Percentiles rank a stretch among this genome's conserved stretches.
phyloP scores from a whole-genome alignment of 2,329 filamentous ascomycete genomes.

The Pseudogymnoascus sp. region DNA sequence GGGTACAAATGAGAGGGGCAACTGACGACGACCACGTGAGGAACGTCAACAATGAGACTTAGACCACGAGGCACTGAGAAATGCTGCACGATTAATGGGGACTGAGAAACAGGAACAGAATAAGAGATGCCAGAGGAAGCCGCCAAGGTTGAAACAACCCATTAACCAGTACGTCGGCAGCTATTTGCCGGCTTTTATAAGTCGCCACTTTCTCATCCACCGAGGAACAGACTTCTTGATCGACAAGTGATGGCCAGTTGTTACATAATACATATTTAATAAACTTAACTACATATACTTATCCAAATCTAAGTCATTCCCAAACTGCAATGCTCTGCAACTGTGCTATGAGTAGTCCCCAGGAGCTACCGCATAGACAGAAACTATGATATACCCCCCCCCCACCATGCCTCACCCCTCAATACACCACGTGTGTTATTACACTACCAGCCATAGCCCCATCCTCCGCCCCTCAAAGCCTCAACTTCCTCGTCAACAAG shows the following conservation, averaged over 20 bases:
- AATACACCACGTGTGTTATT: not conserved
- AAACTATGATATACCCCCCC: not conserved
- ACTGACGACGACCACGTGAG: slow-evolving; percentile 1
- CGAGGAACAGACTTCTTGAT: not conserved
- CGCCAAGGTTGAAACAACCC: not conserved
- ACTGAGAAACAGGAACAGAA: not conserved
- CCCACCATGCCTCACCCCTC: not conserved
- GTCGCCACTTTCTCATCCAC: not conserved
- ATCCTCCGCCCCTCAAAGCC: slow-evolving; percentile 13
- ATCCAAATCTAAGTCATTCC: not conserved
- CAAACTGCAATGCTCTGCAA: not conserved
- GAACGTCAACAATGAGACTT: not conserved
- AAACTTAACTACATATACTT: not conserved
- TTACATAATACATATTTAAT: slow-evolving; percentile 3
- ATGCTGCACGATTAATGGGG: too few species aligned
- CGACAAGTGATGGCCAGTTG: not conserved
- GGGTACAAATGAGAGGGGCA: not conserved
- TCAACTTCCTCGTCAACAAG: slow-evolving; percentile 25
- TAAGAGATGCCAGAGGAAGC: not conserved
- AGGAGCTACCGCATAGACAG: not conserved
- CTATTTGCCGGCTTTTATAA: not conserved
- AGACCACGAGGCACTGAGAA: not conserved
- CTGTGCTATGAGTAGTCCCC: not conserved
- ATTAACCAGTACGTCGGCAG: not conserved
- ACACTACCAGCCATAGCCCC: not conserved